Base-by-base conservation (phyloP, 2,329 filamentous ascomycete genomes). In the Chaetoscypha palmicola region DNA sequence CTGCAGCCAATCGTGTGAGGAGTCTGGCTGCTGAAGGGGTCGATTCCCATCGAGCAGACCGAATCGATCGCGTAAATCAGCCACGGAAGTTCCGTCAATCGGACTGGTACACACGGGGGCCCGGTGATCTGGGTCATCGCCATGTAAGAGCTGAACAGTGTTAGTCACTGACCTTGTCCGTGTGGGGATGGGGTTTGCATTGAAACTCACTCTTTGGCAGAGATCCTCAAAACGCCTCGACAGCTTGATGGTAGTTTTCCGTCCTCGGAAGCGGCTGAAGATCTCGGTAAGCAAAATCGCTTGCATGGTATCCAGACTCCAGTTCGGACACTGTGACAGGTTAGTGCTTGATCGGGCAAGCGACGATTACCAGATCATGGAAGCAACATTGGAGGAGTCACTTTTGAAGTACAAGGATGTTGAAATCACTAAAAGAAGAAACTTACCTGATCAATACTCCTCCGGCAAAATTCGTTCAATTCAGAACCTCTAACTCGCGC, bases 1-100 rank as follows among this genome's bases (percentile, higher is more conserved):
- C 47, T 61, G 54, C 30, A 62, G 64, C 76, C 76, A 79, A 35
- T 54, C 45, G 16, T 22, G 48, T 7, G 50, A 38, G 11, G 45
- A 30, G 39, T 54, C 46, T 36, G 46, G 38, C 3, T 35, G 32
- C 17, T 44, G 41, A 23, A 34, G 31, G 30, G 20, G n/a, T 21
- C 38, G 47, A 8, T 33, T 14, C 23, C 35, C 42, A 8, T 22
- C 38, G 14, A 48, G 45, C 5, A 48, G 14, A 16, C 48, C 46
- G 38, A 53, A 54, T n/a, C 48, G 40, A 33, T 47, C 47, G 26
- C 51, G 50, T 9, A 56, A 42, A 37, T 44, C 40, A 38, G 46
- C 38, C 12, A 49, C 53, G 28, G 53, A 51, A 2, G 45, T 31
- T 24, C 38, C 38, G 30, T 40, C 45, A 24, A 35, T 45, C 12